Evolutionary conservation across 345 rosid species (phyloP).

Genomic region (Passiflora organensis): DNA sequence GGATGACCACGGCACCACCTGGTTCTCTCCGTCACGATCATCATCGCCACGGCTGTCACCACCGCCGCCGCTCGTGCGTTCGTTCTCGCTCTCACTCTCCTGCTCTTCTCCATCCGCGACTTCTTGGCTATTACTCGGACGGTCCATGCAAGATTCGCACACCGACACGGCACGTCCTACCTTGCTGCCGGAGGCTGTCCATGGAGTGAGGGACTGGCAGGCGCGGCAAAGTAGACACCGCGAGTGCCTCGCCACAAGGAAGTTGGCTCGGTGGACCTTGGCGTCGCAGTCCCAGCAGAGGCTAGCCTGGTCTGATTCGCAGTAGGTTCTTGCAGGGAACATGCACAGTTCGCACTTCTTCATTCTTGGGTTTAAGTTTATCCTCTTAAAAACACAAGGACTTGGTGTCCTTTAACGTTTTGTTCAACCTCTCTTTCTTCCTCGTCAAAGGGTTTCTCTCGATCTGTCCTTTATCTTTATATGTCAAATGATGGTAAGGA

Average conservation of each 20-base stretch:
- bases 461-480: too few species aligned
- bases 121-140: too few species aligned
- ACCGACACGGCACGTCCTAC: slow-evolving; percentile 51
- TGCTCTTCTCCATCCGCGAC: slow-evolving; percentile 6
- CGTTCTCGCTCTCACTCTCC: slow-evolving; percentile 5
- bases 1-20: slow-evolving; percentile 54
- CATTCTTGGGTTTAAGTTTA: slow-evolving; percentile 18
- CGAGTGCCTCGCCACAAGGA: slow-evolving; percentile 62
- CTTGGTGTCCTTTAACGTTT: too few species aligned
- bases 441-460: too few species aligned
- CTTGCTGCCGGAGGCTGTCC: slow-evolving; percentile 56
- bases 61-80: neutral
- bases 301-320: slow-evolving; percentile 64
- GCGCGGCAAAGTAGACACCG: slow-evolving; percentile 50
- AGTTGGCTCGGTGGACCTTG: slow-evolving; percentile 68
- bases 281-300: slow-evolving; percentile 73
- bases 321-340: slow-evolving; percentile 44
- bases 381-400: too few species aligned
- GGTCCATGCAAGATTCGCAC: slow-evolving; percentile 35
- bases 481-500: too few species aligned
- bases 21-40: slow-evolving; percentile 41
- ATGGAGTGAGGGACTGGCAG: slow-evolving; percentile 48
- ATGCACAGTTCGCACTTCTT: slow-evolving; percentile 59
- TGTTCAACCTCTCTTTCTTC: too few species aligned
- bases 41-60: slow-evolving; percentile 22